phyloP scores from a whole-genome alignment of 2,329 filamentous ascomycete species.

The Xylariaceae sp. region DNA sequence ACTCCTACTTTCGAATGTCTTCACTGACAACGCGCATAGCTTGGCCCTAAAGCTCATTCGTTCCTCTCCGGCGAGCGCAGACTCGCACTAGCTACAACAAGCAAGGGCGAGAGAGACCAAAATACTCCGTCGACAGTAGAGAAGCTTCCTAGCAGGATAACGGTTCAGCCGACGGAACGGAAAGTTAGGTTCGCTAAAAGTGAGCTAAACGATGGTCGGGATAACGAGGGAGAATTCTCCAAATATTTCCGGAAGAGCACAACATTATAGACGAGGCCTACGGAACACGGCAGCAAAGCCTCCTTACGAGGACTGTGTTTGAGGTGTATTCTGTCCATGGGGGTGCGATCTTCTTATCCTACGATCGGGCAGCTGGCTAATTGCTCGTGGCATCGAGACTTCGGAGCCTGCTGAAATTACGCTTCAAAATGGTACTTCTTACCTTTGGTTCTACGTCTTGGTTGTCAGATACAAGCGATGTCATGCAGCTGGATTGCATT shows the following conservation, averaged over 20 bases:
- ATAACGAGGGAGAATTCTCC: not conserved
- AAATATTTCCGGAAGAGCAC: not conserved
- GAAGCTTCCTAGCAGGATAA: constrained; percentile 1
- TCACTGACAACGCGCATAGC: not conserved
- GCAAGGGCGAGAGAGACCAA: not conserved
- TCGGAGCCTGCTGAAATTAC: no score
- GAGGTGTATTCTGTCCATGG: no score
- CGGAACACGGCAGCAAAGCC: not conserved
- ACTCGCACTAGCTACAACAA: not conserved
- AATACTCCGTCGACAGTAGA: not conserved
- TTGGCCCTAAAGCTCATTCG: not conserved
- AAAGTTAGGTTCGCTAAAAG: constrained; percentile 2
- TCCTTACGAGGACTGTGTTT: not conserved
- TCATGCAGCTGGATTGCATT: no score
- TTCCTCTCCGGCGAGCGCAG: not conserved
- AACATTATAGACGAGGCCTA: not conserved
- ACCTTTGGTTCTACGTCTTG: no score
- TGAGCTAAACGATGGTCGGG: not conserved
- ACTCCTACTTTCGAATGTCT: not conserved
- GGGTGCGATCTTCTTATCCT: no score
- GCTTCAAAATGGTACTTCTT: no score
- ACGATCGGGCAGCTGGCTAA: no score
- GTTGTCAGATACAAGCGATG: no score
- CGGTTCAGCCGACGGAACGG: not conserved
- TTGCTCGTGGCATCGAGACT: no score